Conservation (phyloP, 257 asterid species). For the Haberlea rhodopensis region DNA sequence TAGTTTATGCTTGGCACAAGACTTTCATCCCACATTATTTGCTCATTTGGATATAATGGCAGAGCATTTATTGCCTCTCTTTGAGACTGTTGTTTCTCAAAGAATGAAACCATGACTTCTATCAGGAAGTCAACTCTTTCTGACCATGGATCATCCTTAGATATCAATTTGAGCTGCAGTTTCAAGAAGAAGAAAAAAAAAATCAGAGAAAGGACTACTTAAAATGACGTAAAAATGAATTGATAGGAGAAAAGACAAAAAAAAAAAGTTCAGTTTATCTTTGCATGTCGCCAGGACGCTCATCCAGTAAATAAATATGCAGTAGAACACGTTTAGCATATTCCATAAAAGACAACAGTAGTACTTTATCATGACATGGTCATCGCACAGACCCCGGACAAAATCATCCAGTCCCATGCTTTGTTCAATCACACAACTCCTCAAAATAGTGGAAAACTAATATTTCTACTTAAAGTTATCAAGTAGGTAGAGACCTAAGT, state of each 20-base stretch:
- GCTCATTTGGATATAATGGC: slow-evolving; percentile 95
- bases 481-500: too few species aligned
- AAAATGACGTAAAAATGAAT: slow-evolving; percentile 1
- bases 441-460: too few species aligned
- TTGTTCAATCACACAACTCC: too few species aligned
- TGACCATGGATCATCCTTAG: slow-evolving; percentile 86
- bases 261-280: too few species aligned
- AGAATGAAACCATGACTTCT: slow-evolving; percentile 90
- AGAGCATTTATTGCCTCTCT: slow-evolving; percentile 97
- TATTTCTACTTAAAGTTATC: too few species aligned
- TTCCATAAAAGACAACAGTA: too few species aligned
- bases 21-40: slow-evolving; percentile 99
- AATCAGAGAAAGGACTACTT: slow-evolving; percentile 10
- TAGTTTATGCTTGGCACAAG: slow-evolving; percentile 98
- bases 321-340: too few species aligned
- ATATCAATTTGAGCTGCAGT: slow-evolving; percentile 80
- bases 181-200: slow-evolving; percentile 1
- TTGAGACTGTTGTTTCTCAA: slow-evolving; percentile 92
- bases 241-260: slow-evolving; percentile 16
- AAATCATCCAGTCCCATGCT: too few species aligned
- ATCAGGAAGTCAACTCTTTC: slow-evolving; percentile 89
- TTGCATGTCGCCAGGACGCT: too few species aligned
- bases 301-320: too few species aligned
- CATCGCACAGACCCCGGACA: too few species aligned
- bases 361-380: too few species aligned